Conservation (phyloP, 2,329 filamentous ascomycete species). For the Colletotrichum tropicicola region DNA sequence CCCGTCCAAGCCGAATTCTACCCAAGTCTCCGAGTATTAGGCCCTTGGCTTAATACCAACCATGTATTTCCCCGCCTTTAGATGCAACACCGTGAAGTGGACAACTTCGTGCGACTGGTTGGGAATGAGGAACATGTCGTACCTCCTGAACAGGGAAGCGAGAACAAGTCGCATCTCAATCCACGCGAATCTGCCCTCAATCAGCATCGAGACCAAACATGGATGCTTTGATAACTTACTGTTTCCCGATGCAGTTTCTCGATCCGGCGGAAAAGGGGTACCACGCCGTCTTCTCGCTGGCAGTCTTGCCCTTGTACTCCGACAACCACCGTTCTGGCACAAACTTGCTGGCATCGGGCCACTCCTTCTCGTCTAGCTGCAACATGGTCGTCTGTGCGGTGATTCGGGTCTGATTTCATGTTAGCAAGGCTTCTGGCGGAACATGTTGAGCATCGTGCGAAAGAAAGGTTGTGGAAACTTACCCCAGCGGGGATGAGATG, state of each 20-base stretch:
- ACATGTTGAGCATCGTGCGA: neutral
- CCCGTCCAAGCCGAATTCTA: too few relatives aligned
- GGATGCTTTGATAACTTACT: neutral
- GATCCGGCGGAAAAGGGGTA: constrained; percentile 6
- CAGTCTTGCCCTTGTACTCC: neutral
- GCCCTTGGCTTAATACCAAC: neutral
- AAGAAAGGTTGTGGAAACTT: neutral
- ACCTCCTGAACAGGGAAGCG: neutral
- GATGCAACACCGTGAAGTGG: neutral
- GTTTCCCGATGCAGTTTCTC: neutral
- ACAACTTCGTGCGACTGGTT: neutral
- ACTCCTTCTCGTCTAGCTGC: neutral
- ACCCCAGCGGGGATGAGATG: neutral
- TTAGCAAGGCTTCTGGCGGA: neutral
- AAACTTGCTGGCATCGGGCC: neutral
- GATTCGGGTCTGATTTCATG: neutral
- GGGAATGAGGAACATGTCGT: neutral
- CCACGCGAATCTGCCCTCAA: neutral
- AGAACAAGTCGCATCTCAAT: neutral
- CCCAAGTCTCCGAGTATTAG: neutral
- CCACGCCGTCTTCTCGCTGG: constrained; percentile 1
- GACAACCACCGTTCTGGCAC: constrained; percentile 7
- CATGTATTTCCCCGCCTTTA: constrained; percentile 1
- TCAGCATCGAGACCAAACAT: neutral
- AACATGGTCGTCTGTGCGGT: neutral